Evolutionary conservation across 306 rosid genomes (phyloP), one percentile per base, ranked within the genome.

Genomic region (Citrullus mucosospermus): DNA sequence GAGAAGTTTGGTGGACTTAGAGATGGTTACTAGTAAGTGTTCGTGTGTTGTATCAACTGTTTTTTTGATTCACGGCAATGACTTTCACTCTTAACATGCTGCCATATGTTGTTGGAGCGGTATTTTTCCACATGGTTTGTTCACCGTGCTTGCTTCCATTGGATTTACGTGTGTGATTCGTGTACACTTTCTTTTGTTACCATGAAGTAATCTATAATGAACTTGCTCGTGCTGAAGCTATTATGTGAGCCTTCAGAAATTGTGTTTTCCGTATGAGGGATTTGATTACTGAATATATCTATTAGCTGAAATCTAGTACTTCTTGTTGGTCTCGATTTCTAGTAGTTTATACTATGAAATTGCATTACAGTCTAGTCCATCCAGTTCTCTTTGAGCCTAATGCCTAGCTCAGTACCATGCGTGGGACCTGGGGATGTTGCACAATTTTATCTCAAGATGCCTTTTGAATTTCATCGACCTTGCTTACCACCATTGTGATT

Each of bases 1-100:
- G 83, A 81, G 83, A 81, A 76, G 80, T 76, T 81, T 18, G 83
- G 83, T 76, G 83, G 83, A 50, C 83, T 81, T 59, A 44, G 83
- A n/a, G 83, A 81, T 30, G 83, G 83, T 39, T 81, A 81, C 30
- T 81, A 81, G 83, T 81, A 56, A 18, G 83, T 55, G 20, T 50
- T 57, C 9, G 36, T 18, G 30, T 56, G 32, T 75, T 9, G 36
- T 39, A 18, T 18, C n/a, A 9, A 38, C 16, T 28, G 41, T 2
- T 34, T 72, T 72, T 17, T 7, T 15, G 39, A 48, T 50, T 25
- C 43, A 30, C 43, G 6, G 2, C 22, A 43, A 46, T 46, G 77
- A 15, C 28, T 48, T 44, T 44, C 7, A 3, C 9, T 72, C 8
- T 1, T 10, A 4, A 25, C 22, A 4, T 30, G 43, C 77, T 72